Conservation (phyloP, 2,329 filamentous ascomycete genomes). For the Amesomyces nigricolor region DNA sequence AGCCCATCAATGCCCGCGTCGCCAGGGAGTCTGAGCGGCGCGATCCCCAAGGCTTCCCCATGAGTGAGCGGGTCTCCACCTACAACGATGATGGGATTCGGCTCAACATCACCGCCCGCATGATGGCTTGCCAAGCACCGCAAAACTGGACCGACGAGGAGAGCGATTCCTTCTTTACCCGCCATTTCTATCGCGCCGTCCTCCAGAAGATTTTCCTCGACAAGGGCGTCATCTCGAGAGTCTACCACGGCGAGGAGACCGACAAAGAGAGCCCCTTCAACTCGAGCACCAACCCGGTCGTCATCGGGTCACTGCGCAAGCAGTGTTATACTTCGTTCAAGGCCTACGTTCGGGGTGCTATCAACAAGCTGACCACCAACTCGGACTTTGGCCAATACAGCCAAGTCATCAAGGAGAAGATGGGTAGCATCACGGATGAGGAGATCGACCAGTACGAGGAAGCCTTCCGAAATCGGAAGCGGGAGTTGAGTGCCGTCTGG, state of each 20-base stretch:
- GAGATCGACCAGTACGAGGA: constrained; percentile 67
- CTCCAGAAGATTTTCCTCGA: constrained; percentile 92
- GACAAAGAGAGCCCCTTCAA: constrained; percentile 21
- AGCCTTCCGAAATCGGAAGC: constrained; percentile 59
- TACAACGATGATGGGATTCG: constrained; percentile 61
- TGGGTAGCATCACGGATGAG: constrained; percentile 65
- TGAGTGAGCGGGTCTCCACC: constrained; percentile 65
- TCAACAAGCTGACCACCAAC: constrained; percentile 63
- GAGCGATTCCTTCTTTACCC: constrained; percentile 81
- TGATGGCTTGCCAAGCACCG: constrained; percentile 97
- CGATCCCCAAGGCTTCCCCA: constrained; percentile 89
- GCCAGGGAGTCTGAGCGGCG: constrained; percentile 62
- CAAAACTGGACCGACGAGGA: constrained; percentile 82
- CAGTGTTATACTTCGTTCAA: constrained; percentile 69
- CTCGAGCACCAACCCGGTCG: constrained; percentile 66
- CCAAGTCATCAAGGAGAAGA: constrained; percentile 56
- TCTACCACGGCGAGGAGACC: constrained; percentile 38
- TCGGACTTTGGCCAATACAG: constrained; percentile 54
- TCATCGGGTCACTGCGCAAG: constrained; percentile 81
- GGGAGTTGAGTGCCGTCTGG: constrained; percentile 84
- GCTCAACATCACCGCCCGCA: constrained; percentile 91
- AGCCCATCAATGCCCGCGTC: constrained; percentile 64
- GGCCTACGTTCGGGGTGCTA: constrained; percentile 73
- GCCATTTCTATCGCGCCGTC: constrained; percentile 88
- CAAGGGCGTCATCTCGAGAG: constrained; percentile 63